phyloP scores from a whole-genome alignment of 352 stramenopile species.

The Pythium aquatile region DNA sequence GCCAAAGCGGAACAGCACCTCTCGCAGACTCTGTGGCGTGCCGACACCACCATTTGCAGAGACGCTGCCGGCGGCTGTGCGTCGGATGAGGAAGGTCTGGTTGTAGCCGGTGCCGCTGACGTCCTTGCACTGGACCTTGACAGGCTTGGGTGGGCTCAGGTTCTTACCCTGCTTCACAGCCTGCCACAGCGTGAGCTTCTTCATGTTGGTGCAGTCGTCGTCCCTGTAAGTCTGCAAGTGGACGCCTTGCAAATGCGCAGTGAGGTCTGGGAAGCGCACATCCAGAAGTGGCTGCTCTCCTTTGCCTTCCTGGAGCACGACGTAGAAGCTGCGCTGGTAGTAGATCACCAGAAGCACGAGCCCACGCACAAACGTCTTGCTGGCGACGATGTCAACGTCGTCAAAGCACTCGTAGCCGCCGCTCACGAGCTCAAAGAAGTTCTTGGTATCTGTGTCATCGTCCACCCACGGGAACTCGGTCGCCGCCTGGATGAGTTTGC shows the following conservation, averaged over 20 bases:
- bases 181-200: slow-evolving; percentile 94
- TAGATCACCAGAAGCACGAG: slow-evolving; percentile 84
- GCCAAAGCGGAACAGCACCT: slow-evolving; percentile 94
- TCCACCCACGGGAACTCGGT: slow-evolving; percentile 91
- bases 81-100: slow-evolving; percentile 83
- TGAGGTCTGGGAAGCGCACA: slow-evolving; percentile 93
- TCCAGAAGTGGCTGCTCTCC: slow-evolving; percentile 93
- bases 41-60: neutral
- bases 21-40: slow-evolving; percentile 54
- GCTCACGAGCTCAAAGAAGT: slow-evolving; percentile 94
- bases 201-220: slow-evolving; percentile 82
- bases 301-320: slow-evolving; percentile 87
- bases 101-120: slow-evolving; percentile 80
- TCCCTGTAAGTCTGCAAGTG: slow-evolving; percentile 83
- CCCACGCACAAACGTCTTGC: slow-evolving; percentile 84
- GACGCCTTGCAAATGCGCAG: slow-evolving; percentile 84
- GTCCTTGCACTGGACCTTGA: slow-evolving; percentile 83
- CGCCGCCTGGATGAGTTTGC: slow-evolving; percentile 85
- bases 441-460: slow-evolving; percentile 60
- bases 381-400: slow-evolving; percentile 81
- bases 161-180: slow-evolving; percentile 48
- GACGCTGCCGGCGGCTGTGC: slow-evolving; percentile 33
- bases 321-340: slow-evolving; percentile 89
- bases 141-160: slow-evolving; percentile 67
- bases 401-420: slow-evolving; percentile 86